Conservation (phyloP, 129 eudicot genomes). For the Artemisia argyi region DNA sequence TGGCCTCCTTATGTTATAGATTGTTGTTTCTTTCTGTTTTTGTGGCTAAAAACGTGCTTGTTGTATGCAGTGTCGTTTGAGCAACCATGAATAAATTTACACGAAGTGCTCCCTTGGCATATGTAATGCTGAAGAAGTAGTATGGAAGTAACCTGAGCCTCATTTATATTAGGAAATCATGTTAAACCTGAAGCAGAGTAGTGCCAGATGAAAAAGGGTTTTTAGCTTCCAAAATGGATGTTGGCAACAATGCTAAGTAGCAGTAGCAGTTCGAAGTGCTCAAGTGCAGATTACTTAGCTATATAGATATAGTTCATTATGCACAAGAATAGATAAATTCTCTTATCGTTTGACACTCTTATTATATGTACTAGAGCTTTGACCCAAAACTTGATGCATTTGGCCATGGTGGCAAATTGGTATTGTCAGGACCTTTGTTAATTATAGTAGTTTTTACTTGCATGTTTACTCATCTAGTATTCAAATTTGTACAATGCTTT, state of each 20-base stretch:
- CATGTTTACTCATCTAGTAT: not conserved
- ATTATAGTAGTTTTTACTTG: not conserved
- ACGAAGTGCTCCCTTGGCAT: constrained; percentile 9
- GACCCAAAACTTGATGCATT: constrained; percentile 4
- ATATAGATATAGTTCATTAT: constrained; percentile 7
- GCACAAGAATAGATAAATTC: not conserved
- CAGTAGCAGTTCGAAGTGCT: not conserved
- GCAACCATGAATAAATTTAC: not conserved
- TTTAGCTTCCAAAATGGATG: not conserved
- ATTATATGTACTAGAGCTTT: constrained; percentile 13
- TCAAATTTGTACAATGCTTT: constrained; percentile 6
- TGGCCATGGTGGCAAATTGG: not conserved
- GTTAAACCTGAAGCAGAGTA: constrained; percentile 11
- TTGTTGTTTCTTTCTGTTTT: not conserved
- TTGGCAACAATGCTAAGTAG: not conserved
- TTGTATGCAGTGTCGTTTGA: constrained; percentile 14
- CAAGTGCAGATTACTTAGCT: constrained; percentile 14
- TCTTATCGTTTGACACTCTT: not conserved
- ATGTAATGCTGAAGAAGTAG: constrained; percentile 25
- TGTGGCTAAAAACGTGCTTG: constrained; percentile 8
- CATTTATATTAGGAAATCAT: constrained; percentile 15
- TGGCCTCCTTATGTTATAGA: not conserved
- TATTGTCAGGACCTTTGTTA: not conserved
- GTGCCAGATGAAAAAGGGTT: not conserved
- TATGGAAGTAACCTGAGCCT: not conserved